Evolutionary conservation across 2,329 filamentous ascomycete species (phyloP).

Genomic region (Raffaelea arxii): DNA sequence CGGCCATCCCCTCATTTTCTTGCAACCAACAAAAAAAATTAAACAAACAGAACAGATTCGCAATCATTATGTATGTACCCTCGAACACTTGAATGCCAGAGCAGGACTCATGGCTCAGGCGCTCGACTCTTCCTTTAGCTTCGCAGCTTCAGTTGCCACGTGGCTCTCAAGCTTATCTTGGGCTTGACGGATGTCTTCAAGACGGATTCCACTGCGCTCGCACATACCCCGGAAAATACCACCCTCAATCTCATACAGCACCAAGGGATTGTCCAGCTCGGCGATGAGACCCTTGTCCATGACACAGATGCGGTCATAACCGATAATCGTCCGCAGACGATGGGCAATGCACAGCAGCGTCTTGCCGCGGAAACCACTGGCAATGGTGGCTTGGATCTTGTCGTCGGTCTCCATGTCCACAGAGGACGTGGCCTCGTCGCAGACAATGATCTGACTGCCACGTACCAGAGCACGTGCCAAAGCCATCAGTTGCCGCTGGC

Average conservation of each 20-base stretch:
- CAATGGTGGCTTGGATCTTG: slow-evolving; percentile 88
- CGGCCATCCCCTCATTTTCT: background rate
- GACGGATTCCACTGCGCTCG: slow-evolving; percentile 67
- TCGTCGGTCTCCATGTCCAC: slow-evolving; percentile 96
- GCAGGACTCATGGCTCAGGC: no score
- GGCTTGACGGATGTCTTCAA: slow-evolving; percentile 42
- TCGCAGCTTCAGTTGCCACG: slow-evolving; percentile 8
- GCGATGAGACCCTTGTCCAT: slow-evolving; percentile 87
- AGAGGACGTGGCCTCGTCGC: slow-evolving; percentile 87
- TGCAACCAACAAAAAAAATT: background rate
- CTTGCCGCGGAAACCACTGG: slow-evolving; percentile 72
- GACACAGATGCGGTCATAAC: slow-evolving; percentile 91
- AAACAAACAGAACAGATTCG: no score
- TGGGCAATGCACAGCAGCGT: slow-evolving; percentile 91
- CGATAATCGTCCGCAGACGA: slow-evolving; percentile 81
- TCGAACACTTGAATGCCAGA: no score
- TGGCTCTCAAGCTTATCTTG: slow-evolving; percentile 12
- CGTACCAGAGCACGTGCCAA: slow-evolving; percentile 84
- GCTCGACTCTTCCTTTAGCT: background rate
- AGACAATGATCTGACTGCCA: slow-evolving; percentile 83
- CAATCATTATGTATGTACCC: no score
- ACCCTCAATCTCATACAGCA: slow-evolving; percentile 58
- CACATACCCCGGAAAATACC: slow-evolving; percentile 86
- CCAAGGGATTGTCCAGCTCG: slow-evolving; percentile 70
- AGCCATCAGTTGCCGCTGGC: slow-evolving; percentile 92